These are phyloP conservation scores for Aspergillus steynii DNA, from an alignment of 495 filamentous ascomycete species.

Conservation along the genomic window DNA sequence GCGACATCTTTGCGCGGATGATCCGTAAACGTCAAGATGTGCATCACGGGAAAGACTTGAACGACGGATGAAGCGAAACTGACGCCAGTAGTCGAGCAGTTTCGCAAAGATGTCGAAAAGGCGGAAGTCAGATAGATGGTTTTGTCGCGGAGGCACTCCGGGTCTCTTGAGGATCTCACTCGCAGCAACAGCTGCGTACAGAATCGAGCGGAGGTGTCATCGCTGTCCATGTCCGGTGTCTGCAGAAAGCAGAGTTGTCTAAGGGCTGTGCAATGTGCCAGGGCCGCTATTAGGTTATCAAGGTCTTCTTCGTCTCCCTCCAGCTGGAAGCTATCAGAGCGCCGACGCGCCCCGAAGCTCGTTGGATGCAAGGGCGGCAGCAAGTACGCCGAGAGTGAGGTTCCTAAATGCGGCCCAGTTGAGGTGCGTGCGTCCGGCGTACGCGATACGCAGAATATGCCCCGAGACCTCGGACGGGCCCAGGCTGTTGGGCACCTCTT, in stretches of 20 bases:
- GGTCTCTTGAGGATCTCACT: conserved; percentile 12
- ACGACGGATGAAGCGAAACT: not conserved
- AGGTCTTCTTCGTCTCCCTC: conserved; percentile 8
- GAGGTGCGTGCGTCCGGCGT: conserved; percentile 14
- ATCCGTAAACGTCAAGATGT: conserved; percentile 15
- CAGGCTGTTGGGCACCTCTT: conserved; percentile 17
- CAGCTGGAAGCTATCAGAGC: conserved; percentile 12
- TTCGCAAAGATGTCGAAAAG: conserved; percentile 13
- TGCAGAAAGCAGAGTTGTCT: conserved; percentile 21
- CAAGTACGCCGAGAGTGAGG: conserved; percentile 13
- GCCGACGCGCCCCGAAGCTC: conserved; percentile 18
- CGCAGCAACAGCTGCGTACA: conserved; percentile 7
- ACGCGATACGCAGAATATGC: conserved; percentile 20
- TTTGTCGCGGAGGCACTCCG: conserved; percentile 14
- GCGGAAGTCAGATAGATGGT: conserved; percentile 19
- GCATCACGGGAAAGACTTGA: conserved; percentile 10
- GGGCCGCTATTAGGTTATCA: conserved; percentile 10
- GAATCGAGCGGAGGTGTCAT: conserved; percentile 14
- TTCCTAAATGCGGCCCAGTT: conserved; percentile 20
- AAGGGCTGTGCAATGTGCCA: conserved; percentile 16
- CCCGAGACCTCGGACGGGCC: conserved; percentile 15
- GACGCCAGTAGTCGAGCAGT: not conserved
- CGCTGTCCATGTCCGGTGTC: conserved; percentile 14
- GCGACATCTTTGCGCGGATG: conserved; percentile 15
- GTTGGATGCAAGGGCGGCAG: conserved; percentile 16